Conservation (phyloP, 1,284 basidiomycete genomes). For the Paramarasmius palmivorus region DNA sequence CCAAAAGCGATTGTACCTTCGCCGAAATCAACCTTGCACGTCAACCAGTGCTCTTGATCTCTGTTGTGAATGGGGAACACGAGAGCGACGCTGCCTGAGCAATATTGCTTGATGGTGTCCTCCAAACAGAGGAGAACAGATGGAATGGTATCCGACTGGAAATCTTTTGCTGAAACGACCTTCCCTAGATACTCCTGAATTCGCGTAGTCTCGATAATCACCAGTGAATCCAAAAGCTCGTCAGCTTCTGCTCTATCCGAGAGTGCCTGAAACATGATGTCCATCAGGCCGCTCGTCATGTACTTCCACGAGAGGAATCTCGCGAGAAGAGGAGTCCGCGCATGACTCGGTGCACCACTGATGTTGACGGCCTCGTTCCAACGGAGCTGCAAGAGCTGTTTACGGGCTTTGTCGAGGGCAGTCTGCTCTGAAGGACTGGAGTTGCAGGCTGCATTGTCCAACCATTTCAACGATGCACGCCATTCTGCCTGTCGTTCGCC, state of each 20-base stretch:
- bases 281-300: background rate
- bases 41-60: background rate
- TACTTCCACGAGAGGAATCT: background rate
- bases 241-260: background rate
- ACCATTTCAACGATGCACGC: background rate
- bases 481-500: background rate
- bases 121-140: background rate
- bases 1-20: background rate
- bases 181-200: background rate
- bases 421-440: background rate
- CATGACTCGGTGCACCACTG: background rate
- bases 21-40: background rate
- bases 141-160: background rate
- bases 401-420: background rate
- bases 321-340: background rate
- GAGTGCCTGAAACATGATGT: background rate
- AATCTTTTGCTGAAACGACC: background rate
- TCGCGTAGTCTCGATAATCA: background rate
- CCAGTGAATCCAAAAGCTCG: background rate
- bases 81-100: background rate
- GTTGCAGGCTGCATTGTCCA: background rate
- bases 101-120: background rate
- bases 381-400: background rate
- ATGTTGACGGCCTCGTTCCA: background rate
- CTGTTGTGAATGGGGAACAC: background rate